Evolutionary conservation across 2,329 filamentous ascomycete species (phyloP).

Genomic region (Cadophora luteo-olivacea): DNA sequence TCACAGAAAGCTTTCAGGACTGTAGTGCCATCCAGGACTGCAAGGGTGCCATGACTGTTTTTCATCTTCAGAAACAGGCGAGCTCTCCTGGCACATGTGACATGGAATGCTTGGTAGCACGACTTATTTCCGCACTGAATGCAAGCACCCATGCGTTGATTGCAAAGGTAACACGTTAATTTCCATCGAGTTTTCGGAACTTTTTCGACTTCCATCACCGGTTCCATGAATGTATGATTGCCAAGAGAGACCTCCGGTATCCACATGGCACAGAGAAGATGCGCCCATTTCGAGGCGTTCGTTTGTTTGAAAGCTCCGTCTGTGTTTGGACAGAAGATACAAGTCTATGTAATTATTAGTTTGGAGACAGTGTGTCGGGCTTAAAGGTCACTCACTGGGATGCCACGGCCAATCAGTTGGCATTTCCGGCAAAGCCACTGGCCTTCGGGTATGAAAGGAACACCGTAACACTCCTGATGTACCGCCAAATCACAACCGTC

Average conservation of each 20-base stretch:
- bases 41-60: conserved; percentile 79
- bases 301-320: conserved; percentile 99
- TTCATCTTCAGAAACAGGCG: conserved; percentile 96
- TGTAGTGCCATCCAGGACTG: conserved; percentile 78
- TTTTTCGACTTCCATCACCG: conserved; percentile 97
- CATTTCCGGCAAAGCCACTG: conserved; percentile 99
- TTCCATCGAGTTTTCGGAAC: conserved; percentile 95
- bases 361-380: background rate
- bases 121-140: conserved; percentile 98
- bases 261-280: conserved; percentile 97
- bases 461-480: conserved; percentile 98
- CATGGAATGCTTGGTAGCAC: conserved; percentile 96
- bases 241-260: conserved; percentile 96
- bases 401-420: conserved; percentile 89
- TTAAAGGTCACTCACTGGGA: conserved; percentile 65
- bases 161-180: conserved; percentile 93
- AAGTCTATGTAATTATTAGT: conserved; percentile 63
- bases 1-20: conserved; percentile 95
- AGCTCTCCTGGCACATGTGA: conserved; percentile 90
- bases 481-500: conserved; percentile 97
- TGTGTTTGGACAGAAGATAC: conserved; percentile 97
- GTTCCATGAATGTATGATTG: conserved; percentile 97
- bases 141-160: conserved; percentile 96
- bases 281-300: conserved; percentile 94
- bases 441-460: conserved; percentile 97